Percentiles rank a stretch among this genome's conserved stretches.
These are phyloP conservation scores for Aphanomyces euteiches DNA, from an alignment of 352 stramenopile species.

Conservation along the genomic window DNA sequence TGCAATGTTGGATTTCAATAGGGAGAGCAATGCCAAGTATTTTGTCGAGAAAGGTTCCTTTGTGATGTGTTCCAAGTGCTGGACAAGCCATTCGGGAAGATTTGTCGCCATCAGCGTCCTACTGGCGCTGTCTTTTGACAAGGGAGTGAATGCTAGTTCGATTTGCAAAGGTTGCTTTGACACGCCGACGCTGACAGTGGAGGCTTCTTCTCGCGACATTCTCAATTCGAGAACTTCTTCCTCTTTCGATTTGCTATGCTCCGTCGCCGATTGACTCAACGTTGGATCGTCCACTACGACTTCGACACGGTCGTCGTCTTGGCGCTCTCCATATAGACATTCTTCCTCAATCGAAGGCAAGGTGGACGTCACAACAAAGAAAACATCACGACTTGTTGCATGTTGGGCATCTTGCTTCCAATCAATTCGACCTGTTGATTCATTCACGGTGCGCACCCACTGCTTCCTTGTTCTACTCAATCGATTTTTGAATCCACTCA, in stretches of 20 bases:
- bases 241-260: background rate
- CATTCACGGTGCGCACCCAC: constrained; percentile 12
- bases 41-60: constrained; percentile 17
- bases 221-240: background rate
- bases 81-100: constrained; percentile 11
- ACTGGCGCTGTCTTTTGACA: background rate
- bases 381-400: background rate
- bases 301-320: background rate
- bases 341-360: background rate
- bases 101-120: background rate
- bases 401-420: constrained; percentile 3
- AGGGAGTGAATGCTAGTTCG: background rate
- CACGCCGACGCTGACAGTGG: background rate
- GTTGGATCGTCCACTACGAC: background rate
- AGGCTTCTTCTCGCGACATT: background rate
- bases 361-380: constrained; percentile 13
- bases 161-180: background rate
- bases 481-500: background rate
- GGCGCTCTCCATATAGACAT: background rate
- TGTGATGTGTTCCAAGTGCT: background rate
- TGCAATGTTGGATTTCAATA: constrained; percentile 1
- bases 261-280: background rate
- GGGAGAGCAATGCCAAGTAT: constrained; percentile 19
- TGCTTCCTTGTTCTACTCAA: constrained; percentile 12
- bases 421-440: background rate